Evolutionary conservation across 2,329 filamentous ascomycete species (phyloP).

Genomic region (Dactylellina drechsleri): DNA sequence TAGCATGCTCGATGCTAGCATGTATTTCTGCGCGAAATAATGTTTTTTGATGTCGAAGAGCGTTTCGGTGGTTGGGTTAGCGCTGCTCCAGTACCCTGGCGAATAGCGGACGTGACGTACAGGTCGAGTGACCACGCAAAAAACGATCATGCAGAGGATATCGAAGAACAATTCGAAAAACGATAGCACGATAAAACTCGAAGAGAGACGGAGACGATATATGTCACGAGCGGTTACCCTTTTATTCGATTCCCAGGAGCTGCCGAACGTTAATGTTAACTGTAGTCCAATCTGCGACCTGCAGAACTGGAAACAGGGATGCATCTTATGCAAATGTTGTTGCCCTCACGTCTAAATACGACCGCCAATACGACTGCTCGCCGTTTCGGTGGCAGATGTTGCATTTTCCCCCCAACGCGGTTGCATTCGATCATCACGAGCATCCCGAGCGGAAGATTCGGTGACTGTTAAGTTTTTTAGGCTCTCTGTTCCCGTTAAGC

Average conservation of each 20-base stretch:
- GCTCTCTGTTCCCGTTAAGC: no score
- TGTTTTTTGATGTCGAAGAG: background rate
- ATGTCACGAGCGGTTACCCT: slow-evolving; percentile 13
- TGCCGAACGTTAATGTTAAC: background rate
- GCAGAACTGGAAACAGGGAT: slow-evolving; percentile 33
- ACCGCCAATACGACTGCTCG: background rate
- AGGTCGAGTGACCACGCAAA: slow-evolving; percentile 26
- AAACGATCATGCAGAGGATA: slow-evolving; percentile 20
- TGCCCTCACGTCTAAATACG: slow-evolving; percentile 16
- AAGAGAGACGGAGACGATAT: slow-evolving; percentile 1
- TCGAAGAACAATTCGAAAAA: background rate
- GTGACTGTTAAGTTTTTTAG: no score
- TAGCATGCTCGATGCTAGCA: slow-evolving; percentile 15
- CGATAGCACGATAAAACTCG: background rate
- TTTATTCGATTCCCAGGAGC: background rate
- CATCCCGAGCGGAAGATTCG: no score
- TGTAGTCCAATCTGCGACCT: slow-evolving; percentile 1
- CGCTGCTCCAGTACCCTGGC: slow-evolving; percentile 9
- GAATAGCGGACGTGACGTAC: slow-evolving; percentile 10
- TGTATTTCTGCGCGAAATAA: slow-evolving; percentile 15
- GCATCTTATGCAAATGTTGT: slow-evolving; percentile 12
- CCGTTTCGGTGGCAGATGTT: background rate
- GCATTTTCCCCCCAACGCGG: slow-evolving; percentile 5
- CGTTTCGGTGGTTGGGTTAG: background rate
- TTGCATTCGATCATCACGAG: background rate